Evolutionary conservation across 495 filamentous ascomycete genomes (phyloP), one percentile per base, ranked within the genome.

Genomic region (Patellaria atrata): DNA sequence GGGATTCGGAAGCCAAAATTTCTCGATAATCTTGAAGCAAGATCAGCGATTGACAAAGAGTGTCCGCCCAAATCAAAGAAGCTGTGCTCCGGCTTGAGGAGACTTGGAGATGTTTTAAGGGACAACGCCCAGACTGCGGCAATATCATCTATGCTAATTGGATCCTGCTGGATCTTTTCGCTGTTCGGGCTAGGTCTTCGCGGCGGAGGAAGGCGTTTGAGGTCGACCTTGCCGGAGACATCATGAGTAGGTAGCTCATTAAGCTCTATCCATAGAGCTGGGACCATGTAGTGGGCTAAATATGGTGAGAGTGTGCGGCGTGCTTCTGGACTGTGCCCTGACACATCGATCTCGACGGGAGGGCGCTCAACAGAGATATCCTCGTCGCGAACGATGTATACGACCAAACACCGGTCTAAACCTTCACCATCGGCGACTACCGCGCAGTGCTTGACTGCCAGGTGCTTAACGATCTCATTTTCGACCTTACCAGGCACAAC

Each of bases 61-160:
- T 79, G 75, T 1, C 75, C 75, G n/a, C 75, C 75, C 3, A 78
- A 50, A 41, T 77, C 73, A 45, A 79, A 80, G 53, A 78, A 80
- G 41, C 70, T 70, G 41, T 76, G 67, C 41, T 74, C 68, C 2
- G 71, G 58, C 39, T 68, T 73, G 9, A 80, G 53, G 21, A 60
- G 52, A 10, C 50, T 52, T 25, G 57, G 56, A 3, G 70, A 59
- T 1, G 70, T 61, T 30, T 73, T 71, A 10, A 80, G 57, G 12
- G 67, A 62, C 12, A 62, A 50, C 3, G 72, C 69, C 75, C 75
- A 80, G 27, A 71, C 57, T 22, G 65, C 57, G 0, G 69, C 65
- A 26, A 80, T 66, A 7, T 68, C 58, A 19, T 70, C 57, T 29
- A 72, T 53, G 18, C 50, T 52, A 34, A 75, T 73, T 13, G 68